phyloP scores from a whole-genome alignment of 2,329 filamentous ascomycete species.

The Nothophoma quercina region DNA sequence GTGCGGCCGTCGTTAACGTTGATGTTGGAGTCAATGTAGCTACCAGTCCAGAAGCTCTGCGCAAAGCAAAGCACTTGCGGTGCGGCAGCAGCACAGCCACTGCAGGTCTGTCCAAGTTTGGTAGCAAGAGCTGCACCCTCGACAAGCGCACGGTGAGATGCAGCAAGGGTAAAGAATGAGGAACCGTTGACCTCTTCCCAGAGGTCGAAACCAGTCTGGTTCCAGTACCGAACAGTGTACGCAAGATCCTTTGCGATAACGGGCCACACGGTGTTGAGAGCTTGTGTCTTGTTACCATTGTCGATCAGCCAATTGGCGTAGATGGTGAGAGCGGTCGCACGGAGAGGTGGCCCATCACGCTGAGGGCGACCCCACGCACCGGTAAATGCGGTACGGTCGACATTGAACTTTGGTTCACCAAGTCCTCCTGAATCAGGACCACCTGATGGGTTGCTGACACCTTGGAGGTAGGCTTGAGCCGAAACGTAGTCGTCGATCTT shows the following conservation, averaged over 20 bases:
- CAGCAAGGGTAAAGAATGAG: slow-evolving; percentile 79
- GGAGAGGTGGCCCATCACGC: slow-evolving; percentile 78
- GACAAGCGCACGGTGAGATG: slow-evolving; percentile 69
- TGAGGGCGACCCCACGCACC: slow-evolving; percentile 80
- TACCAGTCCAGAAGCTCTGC: slow-evolving; percentile 75
- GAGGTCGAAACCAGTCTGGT: slow-evolving; percentile 71
- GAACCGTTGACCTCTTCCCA: slow-evolving; percentile 83
- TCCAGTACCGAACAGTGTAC: slow-evolving; percentile 76
- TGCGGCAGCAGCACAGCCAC: slow-evolving; percentile 68
- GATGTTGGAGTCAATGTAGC: slow-evolving; percentile 74
- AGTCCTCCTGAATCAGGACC: slow-evolving; percentile 59
- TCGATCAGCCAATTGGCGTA: slow-evolving; percentile 76
- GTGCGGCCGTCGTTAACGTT: slow-evolving; percentile 64
- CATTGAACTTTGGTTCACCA: slow-evolving; percentile 77
- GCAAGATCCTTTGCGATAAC: slow-evolving; percentile 77
- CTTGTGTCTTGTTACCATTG: slow-evolving; percentile 61
- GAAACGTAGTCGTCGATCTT: slow-evolving; percentile 73
- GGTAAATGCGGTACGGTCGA: slow-evolving; percentile 69
- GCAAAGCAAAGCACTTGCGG: slow-evolving; percentile 77
- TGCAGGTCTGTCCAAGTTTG: slow-evolving; percentile 67
- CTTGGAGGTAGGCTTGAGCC: slow-evolving; percentile 71
- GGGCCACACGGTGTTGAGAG: slow-evolving; percentile 69
- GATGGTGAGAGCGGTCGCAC: slow-evolving; percentile 74
- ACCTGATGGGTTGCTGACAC: slow-evolving; percentile 74
- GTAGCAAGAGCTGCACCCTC: slow-evolving; percentile 72